Evolutionary conservation across 331 rosid species (phyloP).

Genomic region (Quercus phellos): DNA sequence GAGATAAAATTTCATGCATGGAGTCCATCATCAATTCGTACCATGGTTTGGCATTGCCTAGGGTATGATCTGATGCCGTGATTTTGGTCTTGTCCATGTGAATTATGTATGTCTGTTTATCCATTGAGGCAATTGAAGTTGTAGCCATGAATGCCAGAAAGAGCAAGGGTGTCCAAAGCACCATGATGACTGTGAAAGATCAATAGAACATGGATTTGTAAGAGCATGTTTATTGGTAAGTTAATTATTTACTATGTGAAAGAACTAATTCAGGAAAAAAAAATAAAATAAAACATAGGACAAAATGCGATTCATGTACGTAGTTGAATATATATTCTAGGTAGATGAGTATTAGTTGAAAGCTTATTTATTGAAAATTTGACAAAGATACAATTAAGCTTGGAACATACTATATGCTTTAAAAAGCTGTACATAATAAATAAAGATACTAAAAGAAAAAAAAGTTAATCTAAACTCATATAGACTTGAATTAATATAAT

Average conservation of each 20-base stretch:
- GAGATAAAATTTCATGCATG: conserved; percentile 33
- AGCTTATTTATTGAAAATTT: too few species aligned
- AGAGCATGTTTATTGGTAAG: neutral
- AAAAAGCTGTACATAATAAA: too few species aligned
- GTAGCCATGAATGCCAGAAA: conserved; percentile 32
- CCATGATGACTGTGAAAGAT: conserved; percentile 42
- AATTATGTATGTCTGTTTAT: conserved; percentile 50
- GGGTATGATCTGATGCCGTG: conserved; percentile 28
- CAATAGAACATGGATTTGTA: neutral
- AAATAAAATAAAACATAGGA: neutral
- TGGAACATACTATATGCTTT: too few species aligned
- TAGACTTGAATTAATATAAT: too few species aligned
- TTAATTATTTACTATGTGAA: neutral
- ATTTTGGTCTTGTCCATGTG: conserved; percentile 62
- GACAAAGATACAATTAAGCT: too few species aligned
- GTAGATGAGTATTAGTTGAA: too few species aligned
- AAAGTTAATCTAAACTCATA: too few species aligned
- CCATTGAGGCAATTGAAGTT: conserved; percentile 34
- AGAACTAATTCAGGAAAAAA: neutral
- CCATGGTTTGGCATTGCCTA: conserved; percentile 37
- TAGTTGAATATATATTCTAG: too few species aligned
- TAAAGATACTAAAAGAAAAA: too few species aligned
- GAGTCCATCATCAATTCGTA: conserved; percentile 40
- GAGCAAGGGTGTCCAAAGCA: conserved; percentile 24
- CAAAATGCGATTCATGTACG: too few species aligned